These are phyloP conservation scores for Mycena pura DNA, from an alignment of 768 basidiomycete species.

Conservation along the genomic window DNA sequence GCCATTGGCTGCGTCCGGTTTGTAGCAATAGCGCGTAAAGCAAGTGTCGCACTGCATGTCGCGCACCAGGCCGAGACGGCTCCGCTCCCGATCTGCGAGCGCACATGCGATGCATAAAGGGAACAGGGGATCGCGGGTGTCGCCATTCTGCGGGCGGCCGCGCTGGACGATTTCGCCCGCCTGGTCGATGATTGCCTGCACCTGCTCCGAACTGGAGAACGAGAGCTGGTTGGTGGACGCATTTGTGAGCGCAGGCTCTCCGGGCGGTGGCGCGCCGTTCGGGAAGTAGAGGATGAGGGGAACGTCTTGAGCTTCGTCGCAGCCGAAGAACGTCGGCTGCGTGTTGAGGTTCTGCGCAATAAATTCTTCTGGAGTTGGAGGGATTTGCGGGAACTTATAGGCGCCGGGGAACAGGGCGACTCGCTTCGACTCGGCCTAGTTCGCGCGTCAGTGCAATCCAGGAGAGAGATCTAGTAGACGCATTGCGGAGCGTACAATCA, in stretches of 20 bases:
- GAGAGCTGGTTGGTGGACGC: constrained; percentile 43
- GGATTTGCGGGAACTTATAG: constrained; percentile 41
- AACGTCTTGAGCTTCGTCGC: constrained; percentile 40
- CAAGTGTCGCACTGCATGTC: constrained; percentile 37
- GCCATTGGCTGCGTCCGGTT: too few relatives aligned
- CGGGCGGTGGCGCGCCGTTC: constrained; percentile 52
- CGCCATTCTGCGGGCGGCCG: constrained; percentile 40
- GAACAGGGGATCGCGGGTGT: constrained; percentile 48
- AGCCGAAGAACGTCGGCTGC: constrained; percentile 56
- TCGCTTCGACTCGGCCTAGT: constrained; percentile 17
- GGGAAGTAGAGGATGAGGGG: constrained; percentile 66
- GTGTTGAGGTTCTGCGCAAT: constrained; percentile 43
- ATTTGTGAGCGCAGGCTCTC: constrained; percentile 46
- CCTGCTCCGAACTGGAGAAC: constrained; percentile 43
- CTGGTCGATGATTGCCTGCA: constrained; percentile 52
- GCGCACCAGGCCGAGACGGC: constrained; percentile 30
- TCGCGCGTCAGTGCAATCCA: not conserved
- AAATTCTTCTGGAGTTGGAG: constrained; percentile 36
- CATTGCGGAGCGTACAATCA: constrained; percentile 19
- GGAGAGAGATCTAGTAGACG: not conserved
- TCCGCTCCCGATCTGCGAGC: constrained; percentile 52
- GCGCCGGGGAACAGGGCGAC: constrained; percentile 26
- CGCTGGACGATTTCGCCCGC: constrained; percentile 49
- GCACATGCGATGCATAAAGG: constrained; percentile 59
- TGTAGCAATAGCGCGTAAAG: constrained; percentile 41